Evolutionary conservation across 768 basidiomycete species (phyloP).

Genomic region (Clavaria fumosa): DNA sequence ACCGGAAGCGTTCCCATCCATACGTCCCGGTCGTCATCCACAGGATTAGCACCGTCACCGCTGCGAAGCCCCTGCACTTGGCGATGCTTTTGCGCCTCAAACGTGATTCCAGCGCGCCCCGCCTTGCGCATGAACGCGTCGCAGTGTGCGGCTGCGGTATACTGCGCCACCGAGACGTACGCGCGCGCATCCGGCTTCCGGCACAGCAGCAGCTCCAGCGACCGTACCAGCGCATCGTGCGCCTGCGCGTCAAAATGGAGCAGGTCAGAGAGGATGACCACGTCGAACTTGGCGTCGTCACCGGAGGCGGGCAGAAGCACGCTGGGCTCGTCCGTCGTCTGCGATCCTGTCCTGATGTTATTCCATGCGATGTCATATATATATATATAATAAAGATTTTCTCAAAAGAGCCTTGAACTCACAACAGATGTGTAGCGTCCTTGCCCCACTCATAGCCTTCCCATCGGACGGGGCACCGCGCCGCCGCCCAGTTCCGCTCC

Average conservation of each 20-base stretch:
- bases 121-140: slow-evolving; percentile 33
- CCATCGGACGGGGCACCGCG: slow-evolving; percentile 28
- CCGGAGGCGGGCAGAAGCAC: no score
- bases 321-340: no score
- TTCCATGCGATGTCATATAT: no score
- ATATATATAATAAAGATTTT: no score
- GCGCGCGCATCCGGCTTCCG: slow-evolving; percentile 25
- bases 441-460: slow-evolving; percentile 48
- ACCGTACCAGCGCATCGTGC: slow-evolving; percentile 39
- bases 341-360: no score
- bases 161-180: slow-evolving; percentile 51
- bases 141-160: slow-evolving; percentile 39
- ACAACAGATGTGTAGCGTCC: slow-evolving; percentile 33
- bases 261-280: slow-evolving; percentile 55
- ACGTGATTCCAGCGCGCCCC: slow-evolving; percentile 24
- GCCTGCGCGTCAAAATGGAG: slow-evolving; percentile 52
- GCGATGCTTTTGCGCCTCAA: no score
- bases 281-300: slow-evolving; percentile 29
- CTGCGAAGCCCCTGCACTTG: no score
- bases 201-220: slow-evolving; percentile 33
- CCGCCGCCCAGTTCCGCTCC: slow-evolving; percentile 25
- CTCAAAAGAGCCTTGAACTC: slow-evolving; percentile 13
- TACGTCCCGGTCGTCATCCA: slow-evolving; percentile 13
- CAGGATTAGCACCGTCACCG: slow-evolving; percentile 19
- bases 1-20: slow-evolving; percentile 38